Evolutionary conservation across 2,329 filamentous ascomycete species (phyloP).

Genomic region (Septoria linicola): DNA sequence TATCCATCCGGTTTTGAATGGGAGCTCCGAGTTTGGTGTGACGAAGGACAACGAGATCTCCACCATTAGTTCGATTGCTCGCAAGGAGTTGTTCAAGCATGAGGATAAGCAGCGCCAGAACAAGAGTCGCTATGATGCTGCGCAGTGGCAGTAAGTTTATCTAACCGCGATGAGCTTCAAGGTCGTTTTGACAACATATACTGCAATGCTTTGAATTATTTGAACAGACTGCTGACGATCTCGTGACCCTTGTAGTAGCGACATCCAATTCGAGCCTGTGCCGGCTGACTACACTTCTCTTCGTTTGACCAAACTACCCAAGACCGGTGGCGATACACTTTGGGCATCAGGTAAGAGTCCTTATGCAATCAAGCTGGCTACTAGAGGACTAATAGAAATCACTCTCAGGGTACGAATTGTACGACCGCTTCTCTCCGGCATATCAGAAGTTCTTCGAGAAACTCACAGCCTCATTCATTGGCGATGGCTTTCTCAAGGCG

Average conservation of each 20-base stretch:
- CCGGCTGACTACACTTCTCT: conserved; percentile 64
- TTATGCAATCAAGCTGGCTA: too few relatives aligned
- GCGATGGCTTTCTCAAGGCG: conserved; percentile 38
- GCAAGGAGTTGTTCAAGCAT: conserved; percentile 48
- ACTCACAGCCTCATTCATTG: conserved; percentile 54
- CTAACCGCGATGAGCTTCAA: too few relatives aligned
- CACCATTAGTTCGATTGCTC: conserved; percentile 59
- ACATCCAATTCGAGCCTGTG: conserved; percentile 64
- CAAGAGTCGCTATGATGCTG: conserved; percentile 21
- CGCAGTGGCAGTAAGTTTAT: conserved; percentile 42
- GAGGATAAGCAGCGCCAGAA: conserved; percentile 33
- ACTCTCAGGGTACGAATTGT: conserved; percentile 62
- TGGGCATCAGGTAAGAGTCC: conserved; percentile 56
- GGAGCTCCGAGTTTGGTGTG: conserved; percentile 52
- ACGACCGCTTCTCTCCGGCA: conserved; percentile 59
- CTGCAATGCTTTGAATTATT: too few relatives aligned
- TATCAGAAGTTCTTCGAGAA: conserved; percentile 60
- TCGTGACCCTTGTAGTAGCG: conserved; percentile 39
- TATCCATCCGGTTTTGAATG: conserved; percentile 61
- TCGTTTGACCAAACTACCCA: conserved; percentile 56
- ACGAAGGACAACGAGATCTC: conserved; percentile 59
- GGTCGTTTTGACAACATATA: too few relatives aligned
- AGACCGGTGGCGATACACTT: conserved; percentile 58
- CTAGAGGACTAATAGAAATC: too few relatives aligned
- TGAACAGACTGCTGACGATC: too few relatives aligned